A percentile compares a stretch with the other conserved stretches of the same genome.
phyloP scores from a whole-genome alignment of 208 protist species.

The Leishmania amazonensis region DNA sequence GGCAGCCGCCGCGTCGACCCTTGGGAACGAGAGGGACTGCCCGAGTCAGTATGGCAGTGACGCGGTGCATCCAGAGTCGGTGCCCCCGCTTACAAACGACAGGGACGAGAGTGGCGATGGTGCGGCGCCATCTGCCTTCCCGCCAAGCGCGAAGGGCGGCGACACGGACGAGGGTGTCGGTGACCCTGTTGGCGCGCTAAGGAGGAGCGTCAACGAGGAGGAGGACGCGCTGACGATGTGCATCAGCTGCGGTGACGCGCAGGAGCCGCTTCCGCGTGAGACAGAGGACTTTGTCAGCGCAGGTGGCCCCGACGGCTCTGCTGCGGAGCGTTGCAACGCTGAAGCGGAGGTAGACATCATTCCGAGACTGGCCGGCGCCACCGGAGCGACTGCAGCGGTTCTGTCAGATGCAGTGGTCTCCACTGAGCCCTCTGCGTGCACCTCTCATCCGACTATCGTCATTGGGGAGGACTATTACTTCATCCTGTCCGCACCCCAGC shows the following conservation, averaged over 20 bases:
- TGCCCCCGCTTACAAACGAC: neutral
- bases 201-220: neutral
- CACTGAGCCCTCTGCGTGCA: conserved; percentile 1
- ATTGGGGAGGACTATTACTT: conserved; percentile 79
- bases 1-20: neutral
- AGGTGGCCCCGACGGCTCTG: neutral
- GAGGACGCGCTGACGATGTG: neutral
- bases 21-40: no score
- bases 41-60: neutral
- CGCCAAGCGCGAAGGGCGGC: neutral
- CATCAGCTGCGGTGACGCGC: neutral
- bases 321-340: neutral
- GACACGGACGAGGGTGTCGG: neutral
- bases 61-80: neutral
- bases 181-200: neutral
- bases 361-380: neutral
- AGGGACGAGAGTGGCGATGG: neutral
- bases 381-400: neutral
- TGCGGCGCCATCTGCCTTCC: neutral
- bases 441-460: conserved; percentile 26
- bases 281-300: neutral
- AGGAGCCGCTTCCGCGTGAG: neutral
- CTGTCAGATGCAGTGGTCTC: neutral
- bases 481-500: conserved; percentile 13
- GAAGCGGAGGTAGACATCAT: conserved; percentile 5